A percentile compares a stretch with the other conserved stretches of the same genome.
Conservation (phyloP, 2,329 filamentous ascomycete species). For the Helotiales sp. region DNA sequence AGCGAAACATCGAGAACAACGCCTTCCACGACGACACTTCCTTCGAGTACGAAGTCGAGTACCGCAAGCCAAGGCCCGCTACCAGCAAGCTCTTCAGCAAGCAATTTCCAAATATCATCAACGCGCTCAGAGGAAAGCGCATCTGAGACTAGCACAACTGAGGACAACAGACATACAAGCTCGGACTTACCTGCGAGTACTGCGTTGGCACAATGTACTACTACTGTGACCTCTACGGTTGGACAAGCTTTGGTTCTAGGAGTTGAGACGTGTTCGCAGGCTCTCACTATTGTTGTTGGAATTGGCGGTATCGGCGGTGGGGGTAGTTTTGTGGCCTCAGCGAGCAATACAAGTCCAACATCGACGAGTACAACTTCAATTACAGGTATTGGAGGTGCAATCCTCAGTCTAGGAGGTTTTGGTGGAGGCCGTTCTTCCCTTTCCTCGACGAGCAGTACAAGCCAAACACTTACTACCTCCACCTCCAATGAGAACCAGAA, state of each 20-base stretch:
- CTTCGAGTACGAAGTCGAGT: neutral
- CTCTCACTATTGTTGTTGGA: constrained; percentile 3
- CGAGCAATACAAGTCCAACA: neutral
- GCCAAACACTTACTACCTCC: neutral
- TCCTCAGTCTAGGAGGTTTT: no score
- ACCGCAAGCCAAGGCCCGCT: neutral
- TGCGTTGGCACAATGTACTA: constrained; percentile 2
- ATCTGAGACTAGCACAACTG: neutral
- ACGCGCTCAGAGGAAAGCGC: neutral
- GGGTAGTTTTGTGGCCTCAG: neutral
- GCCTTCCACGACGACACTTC: neutral
- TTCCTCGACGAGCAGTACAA: neutral
- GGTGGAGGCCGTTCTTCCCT: neutral
- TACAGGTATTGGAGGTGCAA: no score
- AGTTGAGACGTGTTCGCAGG: constrained; percentile 2
- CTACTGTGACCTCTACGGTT: constrained; percentile 10
- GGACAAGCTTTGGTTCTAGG: constrained; percentile 1
- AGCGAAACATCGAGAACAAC: neutral
- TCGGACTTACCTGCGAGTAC: neutral
- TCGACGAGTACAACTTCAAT: neutral
- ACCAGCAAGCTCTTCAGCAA: neutral
- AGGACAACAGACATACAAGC: neutral
- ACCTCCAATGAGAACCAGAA: neutral
- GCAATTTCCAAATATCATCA: neutral
- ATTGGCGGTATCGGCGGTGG: no score